phyloP scores from a whole-genome alignment of 2,329 filamentous ascomycete genomes.

The Rutstroemia sp. region DNA sequence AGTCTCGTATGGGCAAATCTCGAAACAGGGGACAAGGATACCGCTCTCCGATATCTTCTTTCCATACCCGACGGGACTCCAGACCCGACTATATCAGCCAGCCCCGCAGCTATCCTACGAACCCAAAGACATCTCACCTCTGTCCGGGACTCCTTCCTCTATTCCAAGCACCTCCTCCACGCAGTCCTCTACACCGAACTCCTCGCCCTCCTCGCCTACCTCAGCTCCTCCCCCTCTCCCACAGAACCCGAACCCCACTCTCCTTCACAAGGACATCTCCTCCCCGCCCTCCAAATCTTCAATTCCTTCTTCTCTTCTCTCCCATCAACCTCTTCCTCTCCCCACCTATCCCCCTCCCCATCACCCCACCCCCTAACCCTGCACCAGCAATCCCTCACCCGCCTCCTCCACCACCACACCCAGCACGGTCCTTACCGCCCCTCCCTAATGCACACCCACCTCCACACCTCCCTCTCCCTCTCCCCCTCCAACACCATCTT shows the following conservation, averaged over 20 bases:
- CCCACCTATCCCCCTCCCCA: no score
- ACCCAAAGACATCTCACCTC: constrained; percentile 45
- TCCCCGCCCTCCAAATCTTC: constrained; percentile 39
- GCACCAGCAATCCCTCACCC: constrained; percentile 60
- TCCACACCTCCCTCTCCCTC: constrained; percentile 50
- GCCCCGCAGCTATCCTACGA: constrained; percentile 39
- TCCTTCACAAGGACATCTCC: constrained; percentile 47
- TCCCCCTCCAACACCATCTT: constrained; percentile 77
- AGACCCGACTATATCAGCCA: constrained; percentile 22
- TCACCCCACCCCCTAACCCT: constrained; percentile 45
- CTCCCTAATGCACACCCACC: constrained; percentile 51
- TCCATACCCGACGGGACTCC: constrained; percentile 32
- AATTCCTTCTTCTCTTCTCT: constrained; percentile 34
- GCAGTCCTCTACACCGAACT: constrained; percentile 54
- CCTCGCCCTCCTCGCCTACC: constrained; percentile 59
- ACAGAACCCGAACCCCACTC: constrained; percentile 36
- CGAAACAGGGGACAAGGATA: constrained; percentile 17
- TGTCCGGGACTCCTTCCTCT: constrained; percentile 48
- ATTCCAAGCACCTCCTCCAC: constrained; percentile 38
- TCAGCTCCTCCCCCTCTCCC: constrained; percentile 32
- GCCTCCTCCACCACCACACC: constrained; percentile 57
- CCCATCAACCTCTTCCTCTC: no score
- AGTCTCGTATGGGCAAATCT: constrained; percentile 26
- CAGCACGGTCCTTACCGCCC: constrained; percentile 60
- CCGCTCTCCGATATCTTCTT: constrained; percentile 33